Percentiles rank a stretch among this genome's conserved stretches.
Evolutionary conservation across 1,139 yeast species (phyloP).

Genomic region (Taphrina populina): DNA sequence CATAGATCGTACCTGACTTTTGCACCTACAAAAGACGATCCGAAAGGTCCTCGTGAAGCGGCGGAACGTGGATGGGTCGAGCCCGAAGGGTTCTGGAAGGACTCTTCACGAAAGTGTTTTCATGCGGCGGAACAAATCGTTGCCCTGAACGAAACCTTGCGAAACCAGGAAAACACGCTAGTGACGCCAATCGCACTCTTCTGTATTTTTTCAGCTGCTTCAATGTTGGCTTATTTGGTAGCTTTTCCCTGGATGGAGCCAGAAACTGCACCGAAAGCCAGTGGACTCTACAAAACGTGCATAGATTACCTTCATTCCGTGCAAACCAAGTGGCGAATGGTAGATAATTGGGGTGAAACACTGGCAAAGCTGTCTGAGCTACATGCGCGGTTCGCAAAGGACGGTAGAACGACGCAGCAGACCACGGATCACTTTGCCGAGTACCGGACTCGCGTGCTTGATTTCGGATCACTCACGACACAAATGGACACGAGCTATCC

Average conservation of each 20-base stretch:
- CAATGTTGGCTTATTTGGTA: slow-evolving; percentile 18
- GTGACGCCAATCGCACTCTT: slow-evolving; percentile 25
- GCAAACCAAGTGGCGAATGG: slow-evolving; percentile 26
- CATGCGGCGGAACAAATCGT: slow-evolving; percentile 26
- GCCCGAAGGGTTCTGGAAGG: slow-evolving; percentile 25
- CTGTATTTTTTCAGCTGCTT: slow-evolving; percentile 23
- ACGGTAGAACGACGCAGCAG: slow-evolving; percentile 12
- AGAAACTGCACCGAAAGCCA: slow-evolving; percentile 19
- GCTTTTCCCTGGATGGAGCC: slow-evolving; percentile 31
- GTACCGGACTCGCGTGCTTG: slow-evolving; percentile 26
- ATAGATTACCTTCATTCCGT: slow-evolving; percentile 14
- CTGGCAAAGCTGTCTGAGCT: slow-evolving; percentile 18
- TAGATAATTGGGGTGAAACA: slow-evolving; percentile 28
- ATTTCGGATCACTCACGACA: slow-evolving; percentile 21
- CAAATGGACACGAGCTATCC: slow-evolving; percentile 24
- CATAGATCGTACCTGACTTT: slow-evolving; percentile 31
- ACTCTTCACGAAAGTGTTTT: slow-evolving; percentile 23
- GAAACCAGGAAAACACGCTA: slow-evolving; percentile 12
- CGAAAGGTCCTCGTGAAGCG: slow-evolving; percentile 30
- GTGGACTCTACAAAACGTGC: slow-evolving; percentile 6
- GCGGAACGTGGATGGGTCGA: slow-evolving; percentile 29
- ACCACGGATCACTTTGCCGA: slow-evolving; percentile 30
- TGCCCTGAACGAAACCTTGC: slow-evolving; percentile 14
- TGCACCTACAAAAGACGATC: slow-evolving; percentile 31
- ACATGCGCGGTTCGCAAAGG: slow-evolving; percentile 23